Evolutionary conservation across 2,329 filamentous ascomycete species (phyloP).

Genomic region (Arthrobotrys megalospora): DNA sequence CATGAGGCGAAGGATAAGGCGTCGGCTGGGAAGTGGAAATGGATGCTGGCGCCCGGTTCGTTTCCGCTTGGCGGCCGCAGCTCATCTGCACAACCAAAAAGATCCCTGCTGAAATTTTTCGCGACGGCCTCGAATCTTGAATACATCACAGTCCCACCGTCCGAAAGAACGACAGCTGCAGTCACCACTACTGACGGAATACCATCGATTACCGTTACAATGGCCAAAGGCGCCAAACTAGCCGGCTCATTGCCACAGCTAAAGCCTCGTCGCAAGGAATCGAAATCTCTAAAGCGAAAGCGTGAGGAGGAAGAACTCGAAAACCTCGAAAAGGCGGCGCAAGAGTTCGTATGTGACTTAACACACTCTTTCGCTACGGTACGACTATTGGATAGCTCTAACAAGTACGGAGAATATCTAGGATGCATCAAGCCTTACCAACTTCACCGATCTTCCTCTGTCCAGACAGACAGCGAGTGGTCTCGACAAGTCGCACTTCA

Average conservation of each 20-base stretch:
- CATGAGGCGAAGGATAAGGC: neutral
- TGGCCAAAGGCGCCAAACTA: conserved; percentile 53
- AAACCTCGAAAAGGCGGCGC: conserved; percentile 67
- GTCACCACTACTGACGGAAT: neutral
- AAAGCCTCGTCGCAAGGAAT: conserved; percentile 54
- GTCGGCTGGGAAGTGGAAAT: neutral
- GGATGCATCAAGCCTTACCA: conserved; percentile 76
- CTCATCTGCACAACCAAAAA: conserved; percentile 27
- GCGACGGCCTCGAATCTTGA: conserved; percentile 39
- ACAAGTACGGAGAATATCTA: conserved; percentile 64
- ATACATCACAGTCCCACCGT: neutral
- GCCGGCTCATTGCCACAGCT: conserved; percentile 45
- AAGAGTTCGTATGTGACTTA: conserved; percentile 67
- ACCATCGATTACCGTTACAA: conserved; percentile 6
- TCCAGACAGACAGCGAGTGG: conserved; percentile 84
- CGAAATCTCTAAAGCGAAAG: conserved; percentile 68
- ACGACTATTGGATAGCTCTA: neutral
- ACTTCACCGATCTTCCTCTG: conserved; percentile 87
- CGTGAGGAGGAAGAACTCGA: conserved; percentile 68
- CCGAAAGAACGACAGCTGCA: neutral
- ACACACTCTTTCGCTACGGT: neutral
- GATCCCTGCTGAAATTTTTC: conserved; percentile 61
- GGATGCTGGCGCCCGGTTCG: neutral
- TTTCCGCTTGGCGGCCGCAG: conserved; percentile 34
- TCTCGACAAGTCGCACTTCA: conserved; percentile 88